Conservation (phyloP, 1,139 yeast genomes). For the Meyerozyma smithsonii region DNA sequence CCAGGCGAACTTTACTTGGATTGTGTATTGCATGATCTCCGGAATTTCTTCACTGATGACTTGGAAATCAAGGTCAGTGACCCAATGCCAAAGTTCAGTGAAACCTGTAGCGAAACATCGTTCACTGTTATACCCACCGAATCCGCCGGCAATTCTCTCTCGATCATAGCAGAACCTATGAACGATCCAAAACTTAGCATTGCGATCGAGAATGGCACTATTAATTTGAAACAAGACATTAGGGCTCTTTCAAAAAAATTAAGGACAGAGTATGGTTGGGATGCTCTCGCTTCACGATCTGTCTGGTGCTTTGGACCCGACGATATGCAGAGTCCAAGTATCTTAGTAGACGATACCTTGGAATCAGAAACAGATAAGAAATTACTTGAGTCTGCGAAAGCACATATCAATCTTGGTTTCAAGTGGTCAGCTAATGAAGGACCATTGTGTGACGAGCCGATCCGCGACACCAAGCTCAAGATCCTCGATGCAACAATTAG, state of each 20-base stretch:
- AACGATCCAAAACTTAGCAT: slow-evolving; percentile 42
- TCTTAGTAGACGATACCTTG: slow-evolving; percentile 73
- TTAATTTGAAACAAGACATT: slow-evolving; percentile 33
- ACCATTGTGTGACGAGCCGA: slow-evolving; percentile 83
- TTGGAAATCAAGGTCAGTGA: slow-evolving; percentile 79
- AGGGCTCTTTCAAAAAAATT: slow-evolving; percentile 50
- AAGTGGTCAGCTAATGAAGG: slow-evolving; percentile 84
- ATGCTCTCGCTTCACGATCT: slow-evolving; percentile 75
- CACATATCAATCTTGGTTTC: slow-evolving; percentile 68
- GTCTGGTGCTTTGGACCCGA: slow-evolving; percentile 78
- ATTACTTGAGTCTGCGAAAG: slow-evolving; percentile 43
- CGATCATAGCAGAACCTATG: slow-evolving; percentile 78
- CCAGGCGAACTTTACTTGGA: slow-evolving; percentile 90
- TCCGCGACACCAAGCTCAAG: slow-evolving; percentile 67
- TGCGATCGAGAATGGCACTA: slow-evolving; percentile 54
- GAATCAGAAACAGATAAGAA: slow-evolving; percentile 58
- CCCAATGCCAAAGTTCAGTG: slow-evolving; percentile 77
- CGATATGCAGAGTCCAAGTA: slow-evolving; percentile 47
- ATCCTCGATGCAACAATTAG: slow-evolving; percentile 60
- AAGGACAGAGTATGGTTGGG: slow-evolving; percentile 67
- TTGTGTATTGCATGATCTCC: slow-evolving; percentile 72
- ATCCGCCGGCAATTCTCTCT: slow-evolving; percentile 51
- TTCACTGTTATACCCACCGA: slow-evolving; percentile 59
- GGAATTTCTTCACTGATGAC: slow-evolving; percentile 52
- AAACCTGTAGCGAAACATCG: slow-evolving; percentile 67